Evolutionary conservation across 352 stramenopile genomes (phyloP).

Genomic region (Phytophthora vignae): DNA sequence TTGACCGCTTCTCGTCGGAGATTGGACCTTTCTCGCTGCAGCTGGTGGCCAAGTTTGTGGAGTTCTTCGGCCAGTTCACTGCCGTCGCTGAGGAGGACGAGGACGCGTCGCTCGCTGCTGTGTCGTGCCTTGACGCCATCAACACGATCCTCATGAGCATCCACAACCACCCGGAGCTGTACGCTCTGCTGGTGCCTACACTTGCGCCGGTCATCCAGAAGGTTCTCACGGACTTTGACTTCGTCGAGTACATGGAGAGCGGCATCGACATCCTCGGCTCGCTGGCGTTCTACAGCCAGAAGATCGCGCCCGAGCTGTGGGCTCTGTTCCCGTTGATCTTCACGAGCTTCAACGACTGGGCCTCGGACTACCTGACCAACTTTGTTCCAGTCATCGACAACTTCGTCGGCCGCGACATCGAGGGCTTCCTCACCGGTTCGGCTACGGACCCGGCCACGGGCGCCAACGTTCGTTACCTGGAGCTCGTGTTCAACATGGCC

Average conservation of each 20-base stretch:
- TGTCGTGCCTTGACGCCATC: conserved; percentile 88
- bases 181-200: conserved; percentile 92
- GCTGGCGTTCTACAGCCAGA: conserved; percentile 95
- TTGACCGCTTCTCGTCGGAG: conserved; percentile 97
- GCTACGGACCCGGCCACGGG: conserved; percentile 53
- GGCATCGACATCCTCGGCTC: conserved; percentile 96
- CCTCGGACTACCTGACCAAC: conserved; percentile 97
- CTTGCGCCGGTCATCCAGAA: conserved; percentile 96
- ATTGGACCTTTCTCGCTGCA: conserved; percentile 94
- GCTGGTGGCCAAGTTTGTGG: conserved; percentile 94
- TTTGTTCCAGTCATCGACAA: conserved; percentile 97
- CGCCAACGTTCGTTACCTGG: conserved; percentile 67
- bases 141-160: conserved; percentile 90
- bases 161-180: conserved; percentile 84
- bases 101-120: conserved; percentile 96
- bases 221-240: conserved; percentile 96
- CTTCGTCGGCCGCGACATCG: conserved; percentile 91
- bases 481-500: conserved; percentile 85
- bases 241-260: conserved; percentile 98
- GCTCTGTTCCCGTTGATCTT: conserved; percentile 97
- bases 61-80: conserved; percentile 96
- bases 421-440: conserved; percentile 70
- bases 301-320: conserved; percentile 95
- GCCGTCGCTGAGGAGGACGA: conserved; percentile 94
- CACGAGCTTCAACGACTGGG: conserved; percentile 95